Percentiles rank a stretch among this genome's conserved stretches.
phyloP scores from a whole-genome alignment of 306 rosid species.

The Cicer judaicum region DNA sequence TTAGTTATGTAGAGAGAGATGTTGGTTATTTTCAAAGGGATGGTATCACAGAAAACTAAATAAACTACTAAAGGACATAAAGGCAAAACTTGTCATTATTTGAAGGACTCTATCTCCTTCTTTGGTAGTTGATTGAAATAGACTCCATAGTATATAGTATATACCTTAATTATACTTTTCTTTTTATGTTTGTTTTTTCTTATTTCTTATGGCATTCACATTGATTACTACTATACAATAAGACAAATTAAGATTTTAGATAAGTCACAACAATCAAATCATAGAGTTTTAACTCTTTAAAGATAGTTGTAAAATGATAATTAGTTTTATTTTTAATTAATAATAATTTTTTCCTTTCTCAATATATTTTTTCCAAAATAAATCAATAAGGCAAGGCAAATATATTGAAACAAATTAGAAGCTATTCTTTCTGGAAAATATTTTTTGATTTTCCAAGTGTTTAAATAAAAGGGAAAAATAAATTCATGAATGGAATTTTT shows the following conservation, averaged over 20 bases:
- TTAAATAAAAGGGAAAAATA: neutral
- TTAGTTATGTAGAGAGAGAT: neutral
- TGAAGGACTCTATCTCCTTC: slow-evolving; percentile 27
- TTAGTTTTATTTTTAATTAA: too few relatives aligned
- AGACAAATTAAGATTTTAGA: neutral
- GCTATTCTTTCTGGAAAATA: neutral
- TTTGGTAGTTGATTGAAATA: slow-evolving; percentile 10
- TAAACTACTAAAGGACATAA: slow-evolving; percentile 23
- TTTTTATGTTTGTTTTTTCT: slow-evolving; percentile 24
- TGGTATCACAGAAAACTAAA: slow-evolving; percentile 30
- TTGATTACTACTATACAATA: slow-evolving; percentile 11
- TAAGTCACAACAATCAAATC: neutral
- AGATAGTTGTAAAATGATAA: too few relatives aligned
- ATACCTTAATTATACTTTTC: slow-evolving; percentile 1
- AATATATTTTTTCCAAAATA: too few relatives aligned
- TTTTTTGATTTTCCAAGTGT: neutral
- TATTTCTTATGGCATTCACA: slow-evolving; percentile 15
- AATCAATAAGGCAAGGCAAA: neutral
- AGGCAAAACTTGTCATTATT: slow-evolving; percentile 43
- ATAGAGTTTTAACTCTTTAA: too few relatives aligned
- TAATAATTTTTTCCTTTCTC: too few relatives aligned
- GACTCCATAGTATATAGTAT: neutral
- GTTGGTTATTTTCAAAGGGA: slow-evolving; percentile 41
- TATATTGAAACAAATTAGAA: neutral
- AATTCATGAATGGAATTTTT: neutral